Evolutionary conservation across 2,329 filamentous ascomycete genomes (phyloP), one percentile per base, ranked within the genome.

Genomic region (Microsporum canis): DNA sequence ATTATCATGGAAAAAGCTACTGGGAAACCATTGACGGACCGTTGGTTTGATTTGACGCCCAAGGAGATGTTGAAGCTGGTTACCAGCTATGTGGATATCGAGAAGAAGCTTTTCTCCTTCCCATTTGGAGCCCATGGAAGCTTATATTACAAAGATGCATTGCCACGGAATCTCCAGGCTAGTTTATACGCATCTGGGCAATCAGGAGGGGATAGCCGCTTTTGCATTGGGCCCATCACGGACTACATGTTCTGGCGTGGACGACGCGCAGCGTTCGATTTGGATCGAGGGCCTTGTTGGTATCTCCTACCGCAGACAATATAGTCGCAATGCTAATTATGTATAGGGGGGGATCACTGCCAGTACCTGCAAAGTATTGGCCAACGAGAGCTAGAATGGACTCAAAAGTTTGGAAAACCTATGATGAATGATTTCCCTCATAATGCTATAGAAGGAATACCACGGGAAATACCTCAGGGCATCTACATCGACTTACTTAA

Each of bases 1-100:
- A 69, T 78, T 27, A 70, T 77, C 23, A 73, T 76, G 68, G 74
- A 73, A 61, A 69, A 71, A 47, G 64, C 71, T 14, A 60, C 31
- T 0, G 75, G 75, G 10, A 63, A 63, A 5, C 66, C 68, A 2
- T 57, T 75, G 17, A 69, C 68, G 4, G 65, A 68, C 5, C 60
- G 68, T 6, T 76, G 73, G 74, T 67, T 65, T 39, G 33, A 51
- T 10, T 51, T 68, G 49, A 60, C 64, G 3, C 59, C 55, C 12
- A 2, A 58, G 31, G 57, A 60, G 31, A 64, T 62, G 34, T 41
- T 63, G 38, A 60, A 47, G 10, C 61, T 69, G 2, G 63, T 67
- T 10, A 51, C 63, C 14, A 67, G 66, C 27, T 62, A 57, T 29
- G 62, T 63, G 0, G 62, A 63, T 33, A 62, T 60, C 36, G 62